phyloP scores from a whole-genome alignment of 2,329 filamentous ascomycete genomes.

The Epichloe uncinata region DNA sequence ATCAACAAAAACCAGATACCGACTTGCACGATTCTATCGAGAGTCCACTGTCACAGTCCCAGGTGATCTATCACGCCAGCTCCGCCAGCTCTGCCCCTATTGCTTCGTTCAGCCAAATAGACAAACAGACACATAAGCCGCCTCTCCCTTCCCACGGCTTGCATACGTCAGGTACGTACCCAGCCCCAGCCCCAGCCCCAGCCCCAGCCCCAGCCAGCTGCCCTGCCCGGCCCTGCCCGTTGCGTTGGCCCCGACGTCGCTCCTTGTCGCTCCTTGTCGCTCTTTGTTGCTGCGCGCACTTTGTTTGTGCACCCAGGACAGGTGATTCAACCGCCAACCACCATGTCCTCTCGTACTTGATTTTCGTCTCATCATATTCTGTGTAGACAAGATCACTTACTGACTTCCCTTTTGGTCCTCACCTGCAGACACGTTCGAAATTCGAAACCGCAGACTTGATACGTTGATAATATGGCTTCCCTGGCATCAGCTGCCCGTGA shows the following conservation, averaged over 20 bases:
- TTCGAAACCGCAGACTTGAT: slow-evolving; percentile 18
- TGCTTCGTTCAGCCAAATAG: slow-evolving; percentile 12
- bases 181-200: too few species aligned
- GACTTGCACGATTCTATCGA: slow-evolving; percentile 38
- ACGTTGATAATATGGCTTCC: slow-evolving; percentile 42
- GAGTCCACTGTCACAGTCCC: slow-evolving; percentile 48
- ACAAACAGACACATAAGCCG: slow-evolving; percentile 11
- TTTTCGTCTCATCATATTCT: neutral
- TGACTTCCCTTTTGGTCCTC: neutral
- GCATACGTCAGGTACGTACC: slow-evolving; percentile 21
- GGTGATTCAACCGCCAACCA: slow-evolving; percentile 10
- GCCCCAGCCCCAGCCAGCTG: too few species aligned
- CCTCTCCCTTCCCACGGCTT: slow-evolving; percentile 14
- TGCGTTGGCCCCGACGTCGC: neutral
- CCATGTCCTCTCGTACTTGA: neutral
- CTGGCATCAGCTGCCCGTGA: slow-evolving; percentile 55
- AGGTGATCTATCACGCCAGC: slow-evolving; percentile 41
- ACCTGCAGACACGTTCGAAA: slow-evolving; percentile 31
- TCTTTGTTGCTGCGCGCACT: neutral
- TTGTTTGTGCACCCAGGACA: neutral
- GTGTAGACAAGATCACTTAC: neutral
- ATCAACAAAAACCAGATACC: slow-evolving; percentile 37
- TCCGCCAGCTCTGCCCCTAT: slow-evolving; percentile 18
- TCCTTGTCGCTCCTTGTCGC: neutral
- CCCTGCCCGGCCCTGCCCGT: too few species aligned